Evolutionary conservation across 2,329 filamentous ascomycete species (phyloP), one percentile per base, ranked within the genome.

Genomic region (Colletotrichum sublineola): DNA sequence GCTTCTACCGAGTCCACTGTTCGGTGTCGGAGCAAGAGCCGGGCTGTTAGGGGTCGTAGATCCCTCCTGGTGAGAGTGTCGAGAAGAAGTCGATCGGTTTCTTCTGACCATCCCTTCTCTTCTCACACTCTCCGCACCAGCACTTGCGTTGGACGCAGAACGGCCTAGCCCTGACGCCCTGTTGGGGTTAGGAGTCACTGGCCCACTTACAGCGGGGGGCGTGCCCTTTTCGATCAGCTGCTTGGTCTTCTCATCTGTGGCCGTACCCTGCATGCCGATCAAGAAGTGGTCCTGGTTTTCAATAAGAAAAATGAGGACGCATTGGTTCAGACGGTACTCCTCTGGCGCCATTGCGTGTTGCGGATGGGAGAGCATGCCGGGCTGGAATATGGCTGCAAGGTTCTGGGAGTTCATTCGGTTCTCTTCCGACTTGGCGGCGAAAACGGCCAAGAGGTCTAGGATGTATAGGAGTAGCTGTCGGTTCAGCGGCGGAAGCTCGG

Each of bases 231-330:
- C 86, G 55, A 92, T 88, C 76, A 89, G 88, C 76, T 89, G 85
- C 76, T 88, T 88, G 1, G 89, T 92, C 79, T 88, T 91, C 79
- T 97, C 94, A 79, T 98, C 95, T n/a, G 95, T 94, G n/a, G 91
- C 95, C n/a, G 95, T 98, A 56, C 96, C 96, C 79, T 95, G 94
- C 96, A 99, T 99, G 67, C 96, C 96, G 75, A 99, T 97, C 75
- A 99, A 86, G 86, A 99, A 99, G 82, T 97, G 94, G 79, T 99
- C 96, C 81, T 99, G 96, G 78, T 99, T 97, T 80, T 98, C 95
- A 76, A 99, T 99, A 76, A 99, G 85, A 82, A 99, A 99, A 63
- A 99, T 97, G 75, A 99, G 88, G 29, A 99, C 96, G 78, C 96
- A 96, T 86, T 99, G 96, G 80, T 97, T 98, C 7, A 99, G 86